Percentiles rank a stretch among this genome's conserved stretches.
Evolutionary conservation across 2,329 filamentous ascomycete species (phyloP).

Genomic region (Aspergillus eucalypticola): DNA sequence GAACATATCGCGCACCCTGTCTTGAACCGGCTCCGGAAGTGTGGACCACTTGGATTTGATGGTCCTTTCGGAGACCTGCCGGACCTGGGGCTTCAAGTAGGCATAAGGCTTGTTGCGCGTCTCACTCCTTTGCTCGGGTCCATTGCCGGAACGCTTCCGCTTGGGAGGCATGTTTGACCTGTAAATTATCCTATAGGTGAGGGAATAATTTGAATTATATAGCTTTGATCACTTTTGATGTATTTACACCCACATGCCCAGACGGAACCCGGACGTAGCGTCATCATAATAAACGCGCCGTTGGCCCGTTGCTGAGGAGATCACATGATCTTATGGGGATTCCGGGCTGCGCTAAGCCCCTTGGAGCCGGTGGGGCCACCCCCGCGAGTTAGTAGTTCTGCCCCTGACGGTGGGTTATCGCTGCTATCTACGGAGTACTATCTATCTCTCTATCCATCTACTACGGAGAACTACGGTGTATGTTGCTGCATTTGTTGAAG

Average conservation of each 20-base stretch:
- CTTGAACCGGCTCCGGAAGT: conserved; percentile 44
- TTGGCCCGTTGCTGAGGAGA: neutral
- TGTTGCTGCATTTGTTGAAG: too few species aligned
- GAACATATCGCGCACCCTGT: conserved; percentile 46
- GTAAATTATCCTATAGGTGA: neutral
- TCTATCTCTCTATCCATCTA: neutral
- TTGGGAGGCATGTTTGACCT: conserved; percentile 23
- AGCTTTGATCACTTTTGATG: neutral
- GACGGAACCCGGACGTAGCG: neutral
- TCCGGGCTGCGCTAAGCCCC: neutral
- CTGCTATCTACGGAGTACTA: neutral
- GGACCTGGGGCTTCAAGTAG: conserved; percentile 43
- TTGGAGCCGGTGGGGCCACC: neutral
- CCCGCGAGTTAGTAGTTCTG: neutral
- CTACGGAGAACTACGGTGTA: neutral
- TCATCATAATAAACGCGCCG: conserved; percentile 2
- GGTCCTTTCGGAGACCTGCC: conserved; percentile 44
- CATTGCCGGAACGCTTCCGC: conserved; percentile 30
- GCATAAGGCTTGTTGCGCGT: conserved; percentile 35
- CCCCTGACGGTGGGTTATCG: neutral
- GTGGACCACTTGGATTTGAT: conserved; percentile 51
- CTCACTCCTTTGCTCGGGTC: conserved; percentile 18
- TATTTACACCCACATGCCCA: neutral
- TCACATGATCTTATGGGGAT: neutral
- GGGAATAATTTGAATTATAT: neutral